Percentiles rank a stretch among this genome's conserved stretches.
Evolutionary conservation across 768 basidiomycete genomes (phyloP).

Genomic region (Trichaptum fuscoviolaceum): DNA sequence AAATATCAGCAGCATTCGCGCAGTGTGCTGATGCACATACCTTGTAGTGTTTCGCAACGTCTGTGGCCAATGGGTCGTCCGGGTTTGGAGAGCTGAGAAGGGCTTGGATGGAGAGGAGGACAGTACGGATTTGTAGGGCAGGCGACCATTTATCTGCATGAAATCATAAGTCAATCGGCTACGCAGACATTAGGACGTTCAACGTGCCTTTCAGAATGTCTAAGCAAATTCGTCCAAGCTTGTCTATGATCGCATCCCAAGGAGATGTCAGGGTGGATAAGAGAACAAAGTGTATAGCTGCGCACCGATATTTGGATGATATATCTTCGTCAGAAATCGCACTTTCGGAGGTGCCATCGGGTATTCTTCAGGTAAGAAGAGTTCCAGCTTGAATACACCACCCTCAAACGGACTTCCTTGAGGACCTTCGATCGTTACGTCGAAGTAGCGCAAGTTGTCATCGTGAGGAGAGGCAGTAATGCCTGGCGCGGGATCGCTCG

Average conservation of each 20-base stretch:
- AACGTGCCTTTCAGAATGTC: conserved; percentile 90
- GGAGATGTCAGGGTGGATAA: conserved; percentile 8
- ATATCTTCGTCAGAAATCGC: conserved; percentile 95
- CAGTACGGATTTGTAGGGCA: conserved; percentile 96
- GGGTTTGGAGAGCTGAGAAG: conserved; percentile 94
- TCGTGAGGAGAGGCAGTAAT: conserved; percentile 95
- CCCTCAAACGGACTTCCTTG: conserved; percentile 89
- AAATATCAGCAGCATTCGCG: neutral
- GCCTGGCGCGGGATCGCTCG: conserved; percentile 95
- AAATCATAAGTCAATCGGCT: neutral
- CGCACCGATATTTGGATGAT: conserved; percentile 98
- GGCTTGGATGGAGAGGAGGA: conserved; percentile 95
- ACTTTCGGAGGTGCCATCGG: conserved; percentile 99
- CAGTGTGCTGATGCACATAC: neutral
- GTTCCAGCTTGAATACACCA: conserved; percentile 91
- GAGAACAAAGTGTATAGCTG: conserved; percentile 6
- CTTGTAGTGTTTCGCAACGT: conserved; percentile 98
- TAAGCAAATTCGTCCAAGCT: conserved; percentile 95
- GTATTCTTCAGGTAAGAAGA: conserved; percentile 98
- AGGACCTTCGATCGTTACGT: conserved; percentile 94
- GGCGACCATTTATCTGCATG: conserved; percentile 95
- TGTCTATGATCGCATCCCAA: conserved; percentile 51
- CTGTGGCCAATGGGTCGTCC: conserved; percentile 90
- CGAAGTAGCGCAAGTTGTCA: conserved; percentile 97
- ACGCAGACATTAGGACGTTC: neutral